phyloP scores from a whole-genome alignment of 2,329 filamentous ascomycete species.

The Claviceps digitariae region DNA sequence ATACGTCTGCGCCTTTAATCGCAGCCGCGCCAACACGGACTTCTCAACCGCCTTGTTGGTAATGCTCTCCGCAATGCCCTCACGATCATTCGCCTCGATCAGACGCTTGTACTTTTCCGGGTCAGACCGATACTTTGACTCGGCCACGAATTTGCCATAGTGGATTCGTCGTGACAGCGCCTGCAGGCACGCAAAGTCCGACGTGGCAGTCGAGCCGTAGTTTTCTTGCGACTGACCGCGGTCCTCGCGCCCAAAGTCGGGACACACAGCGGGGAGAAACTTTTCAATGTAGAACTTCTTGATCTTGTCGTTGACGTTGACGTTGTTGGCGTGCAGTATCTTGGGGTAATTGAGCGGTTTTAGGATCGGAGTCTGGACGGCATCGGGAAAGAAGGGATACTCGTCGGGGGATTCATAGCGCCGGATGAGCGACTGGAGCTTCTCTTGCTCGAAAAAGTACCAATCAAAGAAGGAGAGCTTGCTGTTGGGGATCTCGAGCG shows the following conservation, averaged over 20 bases:
- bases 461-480: slow-evolving; percentile 82
- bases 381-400: slow-evolving; percentile 88
- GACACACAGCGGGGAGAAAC: slow-evolving; percentile 74
- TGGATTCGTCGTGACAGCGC: slow-evolving; percentile 83
- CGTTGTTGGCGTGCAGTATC: slow-evolving; percentile 76
- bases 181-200: slow-evolving; percentile 82
- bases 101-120: slow-evolving; percentile 65
- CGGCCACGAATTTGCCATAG: slow-evolving; percentile 97
- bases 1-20: slow-evolving; percentile 85
- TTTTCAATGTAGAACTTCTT: slow-evolving; percentile 71
- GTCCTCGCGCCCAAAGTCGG: slow-evolving; percentile 63
- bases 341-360: slow-evolving; percentile 75
- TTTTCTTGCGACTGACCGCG: slow-evolving; percentile 82
- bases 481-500: slow-evolving; percentile 62
- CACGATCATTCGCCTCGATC: slow-evolving; percentile 67
- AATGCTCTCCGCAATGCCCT: slow-evolving; percentile 78
- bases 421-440: slow-evolving; percentile 80
- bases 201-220: slow-evolving; percentile 84
- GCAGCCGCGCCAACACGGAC: slow-evolving; percentile 76
- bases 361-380: slow-evolving; percentile 69
- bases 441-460: slow-evolving; percentile 82
- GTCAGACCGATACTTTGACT: slow-evolving; percentile 83
- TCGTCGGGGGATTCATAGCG: slow-evolving; percentile 95
- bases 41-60: slow-evolving; percentile 81
- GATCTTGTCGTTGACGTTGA: slow-evolving; percentile 81